Conservation (phyloP, 23 red algal genomes). For the Porphyridium purpureum region DNA sequence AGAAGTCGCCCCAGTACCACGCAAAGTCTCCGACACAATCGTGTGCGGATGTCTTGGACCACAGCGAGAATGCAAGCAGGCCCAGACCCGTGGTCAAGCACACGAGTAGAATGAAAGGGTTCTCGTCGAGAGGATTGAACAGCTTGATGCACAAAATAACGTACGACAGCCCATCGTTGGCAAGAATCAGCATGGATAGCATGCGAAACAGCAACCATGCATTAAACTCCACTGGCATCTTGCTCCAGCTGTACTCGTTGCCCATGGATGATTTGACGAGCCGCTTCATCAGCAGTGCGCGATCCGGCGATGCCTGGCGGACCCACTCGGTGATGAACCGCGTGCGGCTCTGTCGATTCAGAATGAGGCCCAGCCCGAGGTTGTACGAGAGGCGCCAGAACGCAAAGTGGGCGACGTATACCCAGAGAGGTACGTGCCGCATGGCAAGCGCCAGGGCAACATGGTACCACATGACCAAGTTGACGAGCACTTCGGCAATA, state of each 20-base stretch:
- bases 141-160: conserved; percentile 34
- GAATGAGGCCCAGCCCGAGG: conserved; percentile 40
- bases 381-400: conserved; percentile 93
- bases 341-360: conserved; percentile 30
- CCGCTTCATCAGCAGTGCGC: conserved; percentile 4
- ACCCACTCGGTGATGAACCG: conserved; percentile 27
- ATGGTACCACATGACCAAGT: conserved; percentile 8
- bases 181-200: conserved; percentile 64
- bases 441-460: conserved; percentile 6
- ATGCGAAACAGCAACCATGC: conserved; percentile 78
- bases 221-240: conserved; percentile 42
- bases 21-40: conserved; percentile 79
- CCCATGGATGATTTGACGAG: conserved; percentile 4
- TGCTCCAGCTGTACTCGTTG: conserved; percentile 16
- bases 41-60: conserved; percentile 72
- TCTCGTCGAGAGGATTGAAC: conserved; percentile 17
- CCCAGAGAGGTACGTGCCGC: conserved; percentile 10
- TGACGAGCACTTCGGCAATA: conserved; percentile 26
- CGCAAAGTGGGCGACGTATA: conserved; percentile 42
- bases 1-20: conserved; percentile 99
- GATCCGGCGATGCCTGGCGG: conserved; percentile 10
- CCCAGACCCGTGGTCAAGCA: conserved; percentile 23
- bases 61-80: conserved; percentile 46
- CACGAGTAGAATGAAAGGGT: neutral
- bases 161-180: conserved; percentile 90